Conservation (phyloP, 208 protist species). For the Trypanosoma mega region DNA sequence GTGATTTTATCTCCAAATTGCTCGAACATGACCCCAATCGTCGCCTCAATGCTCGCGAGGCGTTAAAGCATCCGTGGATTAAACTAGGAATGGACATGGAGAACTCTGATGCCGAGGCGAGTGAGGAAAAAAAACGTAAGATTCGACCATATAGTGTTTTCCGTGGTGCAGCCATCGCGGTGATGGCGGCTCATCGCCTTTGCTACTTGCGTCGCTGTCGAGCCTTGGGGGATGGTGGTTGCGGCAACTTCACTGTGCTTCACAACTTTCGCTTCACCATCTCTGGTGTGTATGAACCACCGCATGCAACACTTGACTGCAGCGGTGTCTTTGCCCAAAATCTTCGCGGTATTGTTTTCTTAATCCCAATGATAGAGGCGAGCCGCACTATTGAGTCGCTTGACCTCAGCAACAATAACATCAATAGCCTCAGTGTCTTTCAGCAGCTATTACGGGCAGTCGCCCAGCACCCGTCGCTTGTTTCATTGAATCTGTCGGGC, state of each 20-base stretch:
- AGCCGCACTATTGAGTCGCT: constrained; percentile 49
- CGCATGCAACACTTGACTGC: constrained; percentile 42
- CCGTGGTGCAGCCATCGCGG: constrained; percentile 40
- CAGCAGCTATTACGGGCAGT: constrained; percentile 61
- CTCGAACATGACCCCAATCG: constrained; percentile 65
- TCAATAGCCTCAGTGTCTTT: constrained; percentile 62
- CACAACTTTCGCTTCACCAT: constrained; percentile 68
- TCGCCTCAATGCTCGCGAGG: constrained; percentile 79
- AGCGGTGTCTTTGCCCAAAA: constrained; percentile 57
- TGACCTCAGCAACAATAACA: constrained; percentile 78
- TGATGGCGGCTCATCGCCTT: constrained; percentile 71
- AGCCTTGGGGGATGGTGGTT: constrained; percentile 47
- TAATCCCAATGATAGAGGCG: constrained; percentile 69
- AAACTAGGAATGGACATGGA: constrained; percentile 42
- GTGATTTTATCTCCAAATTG: constrained; percentile 80
- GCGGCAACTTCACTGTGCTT: constrained; percentile 38
- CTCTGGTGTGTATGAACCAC: constrained; percentile 48
- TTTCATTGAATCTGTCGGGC: constrained; percentile 61
- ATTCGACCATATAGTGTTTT: constrained; percentile 31
- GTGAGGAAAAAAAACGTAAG: neutral
- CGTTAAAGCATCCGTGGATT: constrained; percentile 86
- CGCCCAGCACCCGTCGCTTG: constrained; percentile 47
- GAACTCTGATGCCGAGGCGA: neutral
- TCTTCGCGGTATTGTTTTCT: constrained; percentile 54
- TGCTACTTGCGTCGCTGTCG: constrained; percentile 51